phyloP scores from a whole-genome alignment of 1,284 basidiomycete species.

The Cryptococcus hybrid region DNA sequence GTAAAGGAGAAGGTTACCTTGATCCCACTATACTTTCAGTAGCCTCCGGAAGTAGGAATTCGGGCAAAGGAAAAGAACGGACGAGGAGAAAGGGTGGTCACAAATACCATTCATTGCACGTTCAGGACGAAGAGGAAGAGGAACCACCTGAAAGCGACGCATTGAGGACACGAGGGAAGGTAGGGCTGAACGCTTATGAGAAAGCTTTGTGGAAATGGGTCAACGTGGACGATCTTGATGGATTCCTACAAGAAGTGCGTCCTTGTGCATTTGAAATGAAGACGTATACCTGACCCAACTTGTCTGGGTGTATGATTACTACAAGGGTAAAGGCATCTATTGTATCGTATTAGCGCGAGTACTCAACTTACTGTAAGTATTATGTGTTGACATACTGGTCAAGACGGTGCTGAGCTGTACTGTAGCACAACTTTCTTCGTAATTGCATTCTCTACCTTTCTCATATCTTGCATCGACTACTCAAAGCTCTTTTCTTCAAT shows the following conservation, averaged over 20 bases:
- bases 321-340: constrained; percentile 92
- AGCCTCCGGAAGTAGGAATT: constrained; percentile 4
- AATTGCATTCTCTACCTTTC: constrained; percentile 92
- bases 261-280: not conserved
- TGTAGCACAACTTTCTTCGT: constrained; percentile 93
- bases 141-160: constrained; percentile 37
- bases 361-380: constrained; percentile 83
- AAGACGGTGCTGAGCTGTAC: not conserved
- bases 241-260: constrained; percentile 83
- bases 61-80: constrained; percentile 29
- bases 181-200: constrained; percentile 76
- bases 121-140: constrained; percentile 53
- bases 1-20: constrained; percentile 18
- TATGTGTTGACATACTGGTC: not conserved
- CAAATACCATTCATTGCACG: constrained; percentile 44
- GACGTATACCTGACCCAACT: constrained; percentile 2
- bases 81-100: constrained; percentile 21
- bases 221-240: constrained; percentile 94
- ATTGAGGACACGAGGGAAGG: constrained; percentile 13
- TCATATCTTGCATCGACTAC: constrained; percentile 94
- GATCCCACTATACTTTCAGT: constrained; percentile 20
- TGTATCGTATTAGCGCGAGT: constrained; percentile 85
- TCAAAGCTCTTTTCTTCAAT: constrained; percentile 58
- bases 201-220: constrained; percentile 98
- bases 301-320: constrained; percentile 73